Evolutionary conservation across 2,329 filamentous ascomycete species (phyloP), one percentile per base, ranked within the genome.

Genomic region (Calonectria naviculata): DNA sequence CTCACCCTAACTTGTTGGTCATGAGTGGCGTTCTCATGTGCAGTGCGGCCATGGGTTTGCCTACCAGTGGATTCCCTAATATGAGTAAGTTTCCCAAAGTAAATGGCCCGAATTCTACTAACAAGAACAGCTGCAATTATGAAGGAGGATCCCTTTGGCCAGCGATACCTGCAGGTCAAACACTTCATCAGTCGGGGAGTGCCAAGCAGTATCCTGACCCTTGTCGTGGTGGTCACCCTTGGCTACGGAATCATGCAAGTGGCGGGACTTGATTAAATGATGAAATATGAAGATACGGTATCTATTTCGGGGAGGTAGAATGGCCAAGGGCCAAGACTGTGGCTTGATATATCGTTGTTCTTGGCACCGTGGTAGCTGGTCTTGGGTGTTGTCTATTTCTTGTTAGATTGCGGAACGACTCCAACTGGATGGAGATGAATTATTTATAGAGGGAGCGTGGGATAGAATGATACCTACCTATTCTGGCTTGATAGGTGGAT

Each of bases 11-110:
- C 83, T 85, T 99, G 71, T 86, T 99, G 70, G 97, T 99, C 73
- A 98, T 99, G 96, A 94, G 92, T 0, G 93, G 94, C 66, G 96
- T 97, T 13, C 85, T 99, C 73, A 99, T 99, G 95, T 98, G 97
- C 81, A 96, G 93, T 75, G 95, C 95, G n/a, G 97, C 83, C 2
- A 99, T 99, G 97, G 97, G 93, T 15, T 84, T 99, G 83, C 97
- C 97, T 3, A 99, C 97, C 0, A 96, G 93, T 81, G 97, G 97
- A 10, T 99, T 99, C 85, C 97, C 97, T 2, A 99, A 99, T 78
- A 99, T 99, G 97, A 99, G 95, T 98, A 90, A 89, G 95, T 93
- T 41, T 17, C 60, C 17, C 21, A 10, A 5, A 5, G 6, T 31
- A 52, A 21, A 47, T 26, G 17, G 44, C n/a, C 31, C 12, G 38